A percentile compares a stretch with the other conserved stretches of the same genome.
phyloP scores from a whole-genome alignment of 2,329 filamentous ascomycete genomes.

The Pseudogymnoascus sp. region DNA sequence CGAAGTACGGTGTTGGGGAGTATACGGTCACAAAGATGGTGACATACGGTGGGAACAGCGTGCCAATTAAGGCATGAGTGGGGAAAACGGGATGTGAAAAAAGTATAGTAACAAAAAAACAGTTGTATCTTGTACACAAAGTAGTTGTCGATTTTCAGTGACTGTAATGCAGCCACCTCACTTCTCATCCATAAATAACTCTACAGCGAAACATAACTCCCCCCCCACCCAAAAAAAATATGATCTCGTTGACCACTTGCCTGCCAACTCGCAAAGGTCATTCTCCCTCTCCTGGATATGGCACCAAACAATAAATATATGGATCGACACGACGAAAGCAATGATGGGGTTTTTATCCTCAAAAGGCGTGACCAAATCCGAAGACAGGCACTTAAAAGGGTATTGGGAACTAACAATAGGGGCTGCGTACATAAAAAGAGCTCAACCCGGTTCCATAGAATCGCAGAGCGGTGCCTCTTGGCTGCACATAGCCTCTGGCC shows the following conservation, averaged over 20 bases:
- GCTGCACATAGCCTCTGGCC: too few species aligned
- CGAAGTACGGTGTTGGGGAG: slow-evolving; percentile 43
- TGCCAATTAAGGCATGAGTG: neutral
- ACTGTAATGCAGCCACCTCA: neutral
- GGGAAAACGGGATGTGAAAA: neutral
- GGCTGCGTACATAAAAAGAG: neutral
- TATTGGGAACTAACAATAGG: neutral
- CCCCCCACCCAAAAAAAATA: too few species aligned
- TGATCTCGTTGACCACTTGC: too few species aligned
- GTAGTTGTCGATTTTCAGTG: neutral
- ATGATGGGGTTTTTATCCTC: too few species aligned
- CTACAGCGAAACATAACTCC: too few species aligned
- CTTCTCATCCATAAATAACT: neutral
- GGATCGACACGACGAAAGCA: too few species aligned
- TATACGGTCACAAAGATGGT: slow-evolving; percentile 44
- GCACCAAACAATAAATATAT: too few species aligned
- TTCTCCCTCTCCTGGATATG: too few species aligned
- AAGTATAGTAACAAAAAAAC: neutral
- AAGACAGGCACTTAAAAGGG: neutral
- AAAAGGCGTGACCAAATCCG: too few species aligned
- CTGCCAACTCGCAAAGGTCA: too few species aligned
- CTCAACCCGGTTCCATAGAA: neutral
- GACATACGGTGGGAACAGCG: slow-evolving; percentile 27
- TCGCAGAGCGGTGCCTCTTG: neutral
- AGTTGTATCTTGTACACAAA: neutral